Conservation (phyloP, 192 early-diverging fungal species). For the Linnemannia elongata region DNA sequence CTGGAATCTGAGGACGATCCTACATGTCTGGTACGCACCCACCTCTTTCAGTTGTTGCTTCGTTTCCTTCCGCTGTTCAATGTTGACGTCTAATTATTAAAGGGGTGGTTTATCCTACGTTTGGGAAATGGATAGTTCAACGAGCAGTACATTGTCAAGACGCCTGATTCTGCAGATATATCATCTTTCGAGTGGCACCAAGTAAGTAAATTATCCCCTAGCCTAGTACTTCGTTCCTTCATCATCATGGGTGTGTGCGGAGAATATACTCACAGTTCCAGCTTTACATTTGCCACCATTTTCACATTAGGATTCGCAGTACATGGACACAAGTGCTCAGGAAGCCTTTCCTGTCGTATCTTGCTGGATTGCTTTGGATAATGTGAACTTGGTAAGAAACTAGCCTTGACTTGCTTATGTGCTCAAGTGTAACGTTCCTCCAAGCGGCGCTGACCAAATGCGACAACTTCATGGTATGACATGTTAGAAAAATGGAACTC, state of each 20-base stretch:
- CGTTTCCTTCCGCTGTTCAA: neutral
- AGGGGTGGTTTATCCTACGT: neutral
- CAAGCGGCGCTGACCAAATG: neutral
- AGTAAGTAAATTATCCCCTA: neutral
- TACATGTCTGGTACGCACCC: slow-evolving; percentile 23
- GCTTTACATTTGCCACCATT: neutral
- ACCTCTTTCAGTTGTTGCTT: neutral
- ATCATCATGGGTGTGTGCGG: neutral
- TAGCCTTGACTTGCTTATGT: neutral
- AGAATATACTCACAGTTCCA: neutral
- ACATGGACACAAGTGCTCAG: slow-evolving; percentile 36
- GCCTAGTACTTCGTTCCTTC: neutral
- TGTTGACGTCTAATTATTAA: neutral
- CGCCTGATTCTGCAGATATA: slow-evolving; percentile 11
- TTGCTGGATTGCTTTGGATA: slow-evolving; percentile 48
- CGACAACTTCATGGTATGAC: neutral
- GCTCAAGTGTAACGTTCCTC: neutral
- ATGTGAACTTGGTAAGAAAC: slow-evolving; percentile 38
- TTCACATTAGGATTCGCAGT: slow-evolving; percentile 34
- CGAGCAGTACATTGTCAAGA: slow-evolving; percentile 55
- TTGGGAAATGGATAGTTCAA: slow-evolving; percentile 27
- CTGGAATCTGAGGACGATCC: slow-evolving; percentile 4
- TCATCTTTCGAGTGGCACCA: slow-evolving; percentile 48
- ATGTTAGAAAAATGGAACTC: slow-evolving; percentile 31
- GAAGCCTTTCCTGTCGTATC: slow-evolving; percentile 24